Conservation (phyloP, 768 basidiomycete species). For the Tricholoma hemisulphureum region DNA sequence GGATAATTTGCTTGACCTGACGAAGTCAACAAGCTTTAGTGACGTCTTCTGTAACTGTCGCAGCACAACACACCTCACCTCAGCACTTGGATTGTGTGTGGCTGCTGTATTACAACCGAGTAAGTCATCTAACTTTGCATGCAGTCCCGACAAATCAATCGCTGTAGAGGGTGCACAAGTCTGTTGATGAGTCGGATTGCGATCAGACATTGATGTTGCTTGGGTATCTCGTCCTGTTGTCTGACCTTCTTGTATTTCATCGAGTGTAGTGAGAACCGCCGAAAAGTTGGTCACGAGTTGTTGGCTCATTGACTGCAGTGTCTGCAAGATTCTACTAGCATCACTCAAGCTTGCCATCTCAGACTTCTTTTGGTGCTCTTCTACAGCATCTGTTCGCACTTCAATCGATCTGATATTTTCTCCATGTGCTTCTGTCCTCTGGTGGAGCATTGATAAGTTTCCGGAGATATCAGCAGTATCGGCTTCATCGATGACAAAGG, state of each 20-base stretch:
- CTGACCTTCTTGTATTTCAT: constrained; percentile 27
- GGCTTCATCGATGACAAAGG: constrained; percentile 2
- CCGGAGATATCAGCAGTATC: constrained; percentile 3
- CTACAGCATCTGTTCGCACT: constrained; percentile 6
- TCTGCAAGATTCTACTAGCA: neutral
- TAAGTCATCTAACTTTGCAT: constrained; percentile 17
- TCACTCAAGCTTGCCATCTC: constrained; percentile 1
- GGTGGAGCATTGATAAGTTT: constrained; percentile 13
- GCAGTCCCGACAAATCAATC: constrained; percentile 8
- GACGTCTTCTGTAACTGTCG: neutral
- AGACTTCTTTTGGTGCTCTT: constrained; percentile 16
- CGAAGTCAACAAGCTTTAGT: neutral
- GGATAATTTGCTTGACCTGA: constrained; percentile 35
- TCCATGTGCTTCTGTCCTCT: constrained; percentile 6
- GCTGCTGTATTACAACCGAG: neutral
- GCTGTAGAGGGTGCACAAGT: neutral
- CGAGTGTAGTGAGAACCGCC: constrained; percentile 31
- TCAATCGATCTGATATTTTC: constrained; percentile 4
- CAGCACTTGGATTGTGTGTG: neutral
- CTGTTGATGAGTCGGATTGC: neutral
- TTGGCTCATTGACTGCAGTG: constrained; percentile 21
- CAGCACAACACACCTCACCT: neutral
- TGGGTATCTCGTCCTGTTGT: neutral
- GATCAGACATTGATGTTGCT: neutral
- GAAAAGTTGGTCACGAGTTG: constrained; percentile 41